Evolutionary conservation across 1,284 basidiomycete species (phyloP), one percentile per base, ranked within the genome.

Genomic region (Heterobasidion annosum): DNA sequence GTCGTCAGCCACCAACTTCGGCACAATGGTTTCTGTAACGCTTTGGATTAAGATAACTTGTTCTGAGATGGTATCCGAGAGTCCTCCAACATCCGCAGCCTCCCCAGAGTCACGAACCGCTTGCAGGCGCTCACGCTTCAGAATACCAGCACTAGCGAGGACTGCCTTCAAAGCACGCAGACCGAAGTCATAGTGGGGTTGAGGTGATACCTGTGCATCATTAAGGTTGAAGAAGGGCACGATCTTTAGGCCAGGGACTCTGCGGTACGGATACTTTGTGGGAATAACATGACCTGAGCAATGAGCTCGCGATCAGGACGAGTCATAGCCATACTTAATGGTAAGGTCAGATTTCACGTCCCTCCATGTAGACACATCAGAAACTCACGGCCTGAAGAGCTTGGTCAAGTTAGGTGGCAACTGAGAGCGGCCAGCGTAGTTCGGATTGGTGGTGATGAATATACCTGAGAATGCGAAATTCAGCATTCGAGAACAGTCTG

Each of bases 191-290:
- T 99, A 99, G 73, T 99, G 98, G 1, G 96, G 93, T 67, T 99
- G 97, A 37, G 91, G 85, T 2, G 95, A 98, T 34, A 99, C 81
- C 65, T 99, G 96, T 66, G 99, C 95, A 58, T 93, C 86, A 64
- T 96, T 99, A 54, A 99, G 85, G 66, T 96, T 97, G 81, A 99
- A 99, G 78, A 99, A 98, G 0, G 96, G 97, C 13, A 99, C 96
- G 56, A 99, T 91, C 73, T 99, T 98, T 56, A 93, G 0, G 97
- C 97, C 6, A 99, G 81, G 0, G 83, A 87, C 69, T 98, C 97
- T 4, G 98, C 97, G 5, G 93, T 95, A 37, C 96, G 85, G 82
- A 99, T 99, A 60, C 98, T 98, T 74, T 99, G 97, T 13, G 97
- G 98, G 77, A 98, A 99, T 54, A 99, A 75, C 88, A 99, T 93